phyloP scores from a whole-genome alignment of 495 filamentous ascomycete genomes.

The Xylaria intraflava region DNA sequence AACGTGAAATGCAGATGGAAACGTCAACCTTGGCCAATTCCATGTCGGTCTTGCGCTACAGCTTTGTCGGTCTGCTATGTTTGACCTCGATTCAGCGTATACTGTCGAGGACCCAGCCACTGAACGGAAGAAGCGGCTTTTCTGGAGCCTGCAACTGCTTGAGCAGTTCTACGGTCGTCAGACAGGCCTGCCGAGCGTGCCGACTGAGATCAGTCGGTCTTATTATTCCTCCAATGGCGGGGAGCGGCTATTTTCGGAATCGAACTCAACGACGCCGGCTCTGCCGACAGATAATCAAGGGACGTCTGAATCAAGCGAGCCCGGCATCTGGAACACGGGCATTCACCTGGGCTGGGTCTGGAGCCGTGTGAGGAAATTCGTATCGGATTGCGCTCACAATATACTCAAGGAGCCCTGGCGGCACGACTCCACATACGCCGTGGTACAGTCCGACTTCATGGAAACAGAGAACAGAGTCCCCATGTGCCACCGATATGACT shows the following conservation, averaged over 20 bases:
- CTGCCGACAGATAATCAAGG: constrained; percentile 34
- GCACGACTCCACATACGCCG: constrained; percentile 41
- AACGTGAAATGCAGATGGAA: constrained; percentile 27
- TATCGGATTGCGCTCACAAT: constrained; percentile 37
- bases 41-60: constrained; percentile 40
- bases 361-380: constrained; percentile 36
- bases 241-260: constrained; percentile 10
- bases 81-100: constrained; percentile 35
- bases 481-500: constrained; percentile 42
- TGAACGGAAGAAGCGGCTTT: constrained; percentile 40
- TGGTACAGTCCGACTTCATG: constrained; percentile 38
- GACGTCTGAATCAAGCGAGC: constrained; percentile 24
- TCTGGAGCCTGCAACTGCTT: constrained; percentile 41
- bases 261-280: constrained; percentile 26
- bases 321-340: constrained; percentile 39
- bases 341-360: constrained; percentile 43
- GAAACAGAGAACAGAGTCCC: constrained; percentile 42
- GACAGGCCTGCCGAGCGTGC: constrained; percentile 32
- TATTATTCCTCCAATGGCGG: constrained; percentile 25
- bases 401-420: constrained; percentile 41
- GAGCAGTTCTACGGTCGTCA: constrained; percentile 40
- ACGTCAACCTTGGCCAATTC: constrained; percentile 36
- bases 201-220: constrained; percentile 27
- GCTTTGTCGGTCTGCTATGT: constrained; percentile 39
- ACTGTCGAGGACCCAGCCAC: constrained; percentile 21